Conservation (phyloP, 78 protist species). For the Dictyostelium capitatum region DNA sequence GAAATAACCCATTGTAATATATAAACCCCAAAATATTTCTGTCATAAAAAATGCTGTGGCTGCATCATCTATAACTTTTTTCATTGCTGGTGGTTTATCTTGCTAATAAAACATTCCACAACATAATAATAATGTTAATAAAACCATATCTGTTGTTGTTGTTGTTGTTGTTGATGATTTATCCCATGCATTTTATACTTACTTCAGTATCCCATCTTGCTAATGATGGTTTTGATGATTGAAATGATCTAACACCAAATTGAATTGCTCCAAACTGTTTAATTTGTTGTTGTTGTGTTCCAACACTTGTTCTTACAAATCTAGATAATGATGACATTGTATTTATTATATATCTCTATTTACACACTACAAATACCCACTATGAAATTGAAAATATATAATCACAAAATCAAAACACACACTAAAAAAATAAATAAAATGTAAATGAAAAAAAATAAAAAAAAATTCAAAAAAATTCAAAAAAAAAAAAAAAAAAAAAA, state of each 20-base stretch:
- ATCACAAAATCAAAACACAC: background rate
- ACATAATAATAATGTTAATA: too few species aligned
- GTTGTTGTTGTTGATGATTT: background rate
- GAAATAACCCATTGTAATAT: slow-evolving; percentile 81
- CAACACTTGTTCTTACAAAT: slow-evolving; percentile 10
- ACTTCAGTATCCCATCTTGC: slow-evolving; percentile 74
- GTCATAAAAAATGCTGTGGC: slow-evolving; percentile 78
- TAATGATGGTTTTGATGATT: slow-evolving; percentile 23
- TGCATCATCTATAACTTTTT: slow-evolving; percentile 74
- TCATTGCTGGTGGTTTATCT: slow-evolving; percentile 61
- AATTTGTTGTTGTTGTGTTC: background rate
- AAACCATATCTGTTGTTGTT: background rate
- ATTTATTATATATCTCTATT: too few species aligned
- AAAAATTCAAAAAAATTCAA: slow-evolving; percentile 15
- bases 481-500: background rate
- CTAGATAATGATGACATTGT: background rate
- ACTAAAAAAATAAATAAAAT: background rate
- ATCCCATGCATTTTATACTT: background rate
- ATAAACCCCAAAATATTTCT: slow-evolving; percentile 79
- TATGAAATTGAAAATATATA: background rate
- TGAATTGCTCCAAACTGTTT: background rate
- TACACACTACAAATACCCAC: too few species aligned
- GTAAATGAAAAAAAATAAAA: slow-evolving; percentile 11
- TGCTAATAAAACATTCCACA: slow-evolving; percentile 1
- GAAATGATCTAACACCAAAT: slow-evolving; percentile 20